Conservation (phyloP, 106 monocot genomes). For the Dioscorea dumetorum region DNA sequence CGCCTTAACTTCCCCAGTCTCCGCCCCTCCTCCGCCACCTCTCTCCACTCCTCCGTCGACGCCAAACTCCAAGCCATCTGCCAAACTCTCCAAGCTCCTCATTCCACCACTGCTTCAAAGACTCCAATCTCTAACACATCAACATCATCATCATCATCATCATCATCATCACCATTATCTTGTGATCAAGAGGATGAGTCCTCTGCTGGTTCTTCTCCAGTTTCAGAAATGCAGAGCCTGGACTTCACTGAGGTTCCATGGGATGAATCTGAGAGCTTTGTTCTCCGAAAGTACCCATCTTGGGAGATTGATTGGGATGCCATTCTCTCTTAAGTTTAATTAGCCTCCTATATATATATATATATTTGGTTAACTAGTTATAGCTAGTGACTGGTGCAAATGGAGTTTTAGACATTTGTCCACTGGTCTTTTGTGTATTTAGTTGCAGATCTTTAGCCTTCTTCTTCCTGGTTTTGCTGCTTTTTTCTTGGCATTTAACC, state of each 20-base stretch:
- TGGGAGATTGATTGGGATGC: conserved; percentile 54
- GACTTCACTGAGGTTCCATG: conserved; percentile 33
- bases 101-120: too few relatives aligned
- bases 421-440: neutral
- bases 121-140: too few relatives aligned
- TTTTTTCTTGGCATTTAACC: conserved; percentile 27
- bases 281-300: conserved; percentile 39
- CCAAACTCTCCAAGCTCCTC: neutral
- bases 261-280: conserved; percentile 31
- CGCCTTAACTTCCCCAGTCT: conserved; percentile 58
- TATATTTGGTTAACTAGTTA: neutral
- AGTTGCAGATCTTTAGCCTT: neutral
- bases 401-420: conserved; percentile 38
- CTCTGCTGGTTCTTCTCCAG: conserved; percentile 12
- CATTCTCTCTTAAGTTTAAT: conserved; percentile 19
- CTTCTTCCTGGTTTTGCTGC: conserved; percentile 23
- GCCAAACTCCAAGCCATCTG: conserved; percentile 46
- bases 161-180: too few relatives aligned
- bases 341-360: too few relatives aligned
- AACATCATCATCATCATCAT: too few relatives aligned
- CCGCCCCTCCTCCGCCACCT: conserved; percentile 4
- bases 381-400: conserved; percentile 19
- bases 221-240: conserved; percentile 31
- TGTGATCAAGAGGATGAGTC: conserved; percentile 1
- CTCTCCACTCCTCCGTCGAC: conserved; percentile 38